Evolutionary conservation across 371 early-diverging fungal species (phyloP).

Genomic region (Lichtheimia corymbifera): DNA sequence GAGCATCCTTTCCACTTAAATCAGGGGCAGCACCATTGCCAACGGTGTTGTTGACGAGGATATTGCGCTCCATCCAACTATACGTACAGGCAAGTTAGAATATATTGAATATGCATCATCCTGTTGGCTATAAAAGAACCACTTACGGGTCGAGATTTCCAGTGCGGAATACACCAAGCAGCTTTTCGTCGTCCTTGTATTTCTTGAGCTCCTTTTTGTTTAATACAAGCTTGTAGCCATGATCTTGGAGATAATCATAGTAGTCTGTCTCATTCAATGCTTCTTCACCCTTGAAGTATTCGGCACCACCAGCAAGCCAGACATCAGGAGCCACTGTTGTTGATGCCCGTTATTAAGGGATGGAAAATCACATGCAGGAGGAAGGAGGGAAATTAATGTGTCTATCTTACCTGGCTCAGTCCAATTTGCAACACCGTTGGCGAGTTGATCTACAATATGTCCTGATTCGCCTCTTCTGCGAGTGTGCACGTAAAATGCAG

Average conservation of each 20-base stretch:
- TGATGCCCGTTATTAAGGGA: neutral
- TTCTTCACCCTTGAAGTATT: conserved; percentile 53
- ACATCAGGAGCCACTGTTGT: conserved; percentile 66
- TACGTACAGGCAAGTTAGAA: neutral
- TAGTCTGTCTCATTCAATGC: conserved; percentile 61
- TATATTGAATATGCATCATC: neutral
- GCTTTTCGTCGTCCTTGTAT: conserved; percentile 54
- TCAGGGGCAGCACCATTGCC: conserved; percentile 51
- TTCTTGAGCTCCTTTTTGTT: conserved; percentile 53
- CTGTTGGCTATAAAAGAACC: neutral
- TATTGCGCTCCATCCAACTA: conserved; percentile 69
- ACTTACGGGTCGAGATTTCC: conserved; percentile 61
- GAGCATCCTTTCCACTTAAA: conserved; percentile 50
- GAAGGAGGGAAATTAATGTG: neutral
- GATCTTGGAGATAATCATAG: conserved; percentile 48
- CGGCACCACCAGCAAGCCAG: conserved; percentile 68
- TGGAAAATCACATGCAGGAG: neutral
- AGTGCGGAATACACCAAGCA: conserved; percentile 71
- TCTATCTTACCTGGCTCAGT: conserved; percentile 37
- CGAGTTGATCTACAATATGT: conserved; percentile 65
- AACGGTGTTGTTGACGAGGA: conserved; percentile 57
- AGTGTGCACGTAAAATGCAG: conserved; percentile 69
- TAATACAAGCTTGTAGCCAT: conserved; percentile 64
- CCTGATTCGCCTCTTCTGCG: conserved; percentile 52
- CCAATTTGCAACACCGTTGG: conserved; percentile 55